Evolutionary conservation across 805 yeast species (phyloP), one percentile per base, ranked within the genome.

Genomic region (Saccharomycopsis olivae): DNA sequence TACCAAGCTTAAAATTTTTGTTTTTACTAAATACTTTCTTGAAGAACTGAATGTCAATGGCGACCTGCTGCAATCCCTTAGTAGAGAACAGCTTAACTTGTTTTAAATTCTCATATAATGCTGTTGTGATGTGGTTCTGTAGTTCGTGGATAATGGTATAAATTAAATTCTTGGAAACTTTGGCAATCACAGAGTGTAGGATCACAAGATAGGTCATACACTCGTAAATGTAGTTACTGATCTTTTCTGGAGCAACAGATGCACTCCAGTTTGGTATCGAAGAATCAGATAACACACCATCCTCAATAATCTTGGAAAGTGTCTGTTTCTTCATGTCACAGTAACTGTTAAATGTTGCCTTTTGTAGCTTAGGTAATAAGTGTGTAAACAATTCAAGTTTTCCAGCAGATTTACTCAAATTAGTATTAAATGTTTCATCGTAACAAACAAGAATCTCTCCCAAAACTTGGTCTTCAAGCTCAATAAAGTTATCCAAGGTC

Each of bases 11-110:
- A 38, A 33, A 46, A 15, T 30, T 28, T 9, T 28, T 30, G 10
- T 39, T 46, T 24, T 32, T 41, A 9, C 23, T 14, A 29, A 46
- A 46, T 9, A 44, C 33, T 24, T 35, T 55, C 35, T 66, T 62
- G 51, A 73, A 62, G 48, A 74, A 73, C 49, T 71, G 73, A 20
- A 74, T 50, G 49, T 75, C 82, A 3, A 75, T 66, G 0, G 68
- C 60, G 2, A 66, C 61, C 52, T 75, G 81, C 39, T 69, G 55
- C 31, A 68, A 53, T 1, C 34, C 34, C 11, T 21, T 24, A 6
- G 63, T 54, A 1, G 72, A 64, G 29, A 72, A 60, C 11, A 55
- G 52, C 9, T 5, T 8, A 5, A 71, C 51, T 24, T 61, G 68
- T 19, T 70, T 64, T 44, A 61, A 59, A 29, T 43, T 58, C 42